Base-by-base conservation (phyloP, 176 grass and related monocot species). In the Urochloa ruziziensis region DNA sequence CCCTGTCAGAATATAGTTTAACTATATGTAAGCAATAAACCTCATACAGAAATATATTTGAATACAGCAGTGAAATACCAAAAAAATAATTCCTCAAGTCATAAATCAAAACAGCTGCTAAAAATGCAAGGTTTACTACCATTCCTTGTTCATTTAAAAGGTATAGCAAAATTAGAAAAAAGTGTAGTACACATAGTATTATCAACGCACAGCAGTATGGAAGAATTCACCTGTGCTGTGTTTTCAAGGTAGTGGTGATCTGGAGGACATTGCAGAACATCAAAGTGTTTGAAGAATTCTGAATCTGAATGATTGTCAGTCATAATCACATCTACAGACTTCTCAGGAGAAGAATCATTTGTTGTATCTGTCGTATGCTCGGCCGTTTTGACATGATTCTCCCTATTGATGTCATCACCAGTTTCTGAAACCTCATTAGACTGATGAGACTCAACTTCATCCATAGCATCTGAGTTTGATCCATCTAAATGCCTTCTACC, bases 241-340 rank as follows among this genome's bases (percentile, higher is more conserved):
- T 86, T 90, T 81, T 78, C 85, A 73, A 94, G 76, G 78, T 87
- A 99, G 88, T 94, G 93, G 86, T 99, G 93, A 40, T 99, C 96
- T 14, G 49, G 66, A 42, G 93, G 89, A 81, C 91, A 94, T 75
- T 92, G 87, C 69, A 84, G 53, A 85, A 96, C 75, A 89, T 99
- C 96, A 78, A 99, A 99, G 77, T 96, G 96, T 68, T 94, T 99
- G 77, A 94, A 96, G 48, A 59, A 77, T 82, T 88, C 78, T 47
- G 65, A 53, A 86, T 89, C 86, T 70, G 51, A 82, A 86, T n/a
- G 67, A 74, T n/a, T 62, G 6, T 88, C 86, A 75, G 46, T 37
- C 60, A 80, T 74, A 69, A 57, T 75, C 7, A 84, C 88, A 75
- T 88, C 88, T 70, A 43, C 17, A 28, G 68, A 63, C 61, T 72